Conservation (phyloP, 2,329 filamentous ascomycete genomes). For the Sphaerostilbella broomeana region DNA sequence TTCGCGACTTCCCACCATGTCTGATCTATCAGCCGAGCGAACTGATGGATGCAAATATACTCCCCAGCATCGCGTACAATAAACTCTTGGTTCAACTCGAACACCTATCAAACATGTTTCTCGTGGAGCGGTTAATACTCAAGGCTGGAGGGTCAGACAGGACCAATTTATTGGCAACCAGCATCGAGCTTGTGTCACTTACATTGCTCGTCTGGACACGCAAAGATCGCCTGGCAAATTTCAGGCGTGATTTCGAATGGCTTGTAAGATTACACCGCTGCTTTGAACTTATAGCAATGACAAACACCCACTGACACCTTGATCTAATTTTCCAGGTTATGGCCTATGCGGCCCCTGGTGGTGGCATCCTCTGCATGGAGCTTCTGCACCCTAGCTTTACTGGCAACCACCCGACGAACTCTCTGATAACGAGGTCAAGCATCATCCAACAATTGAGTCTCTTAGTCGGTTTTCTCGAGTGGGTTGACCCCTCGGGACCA, state of each 20-base stretch:
- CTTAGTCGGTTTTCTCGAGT: slow-evolving; percentile 44
- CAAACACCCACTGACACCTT: not conserved
- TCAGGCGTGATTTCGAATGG: slow-evolving; percentile 43
- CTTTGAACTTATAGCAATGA: not conserved
- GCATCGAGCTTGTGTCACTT: slow-evolving; percentile 41
- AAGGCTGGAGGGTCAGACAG: slow-evolving; percentile 34
- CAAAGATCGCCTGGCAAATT: slow-evolving; percentile 36
- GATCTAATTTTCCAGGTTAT: slow-evolving; percentile 33
- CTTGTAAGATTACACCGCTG: slow-evolving; percentile 29
- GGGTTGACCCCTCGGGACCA: slow-evolving; percentile 41
- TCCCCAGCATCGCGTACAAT: slow-evolving; percentile 31
- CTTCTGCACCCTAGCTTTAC: slow-evolving; percentile 37
- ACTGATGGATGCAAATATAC: slow-evolving; percentile 26
- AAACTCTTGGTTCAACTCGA: slow-evolving; percentile 42
- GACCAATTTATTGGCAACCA: slow-evolving; percentile 36
- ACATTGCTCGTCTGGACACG: slow-evolving; percentile 45
- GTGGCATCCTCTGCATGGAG: slow-evolving; percentile 45
- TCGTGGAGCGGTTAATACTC: slow-evolving; percentile 50
- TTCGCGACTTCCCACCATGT: slow-evolving; percentile 23
- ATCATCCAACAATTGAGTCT: slow-evolving; percentile 48
- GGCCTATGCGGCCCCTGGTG: slow-evolving; percentile 42
- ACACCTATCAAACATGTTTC: slow-evolving; percentile 51
- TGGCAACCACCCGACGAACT: slow-evolving; percentile 26
- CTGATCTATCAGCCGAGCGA: slow-evolving; percentile 34
- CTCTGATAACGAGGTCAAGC: slow-evolving; percentile 37